These are phyloP conservation scores for Mantamonas sphyraenae DNA, from an alignment of 78 protist genomes.

Conservation along the genomic window DNA sequence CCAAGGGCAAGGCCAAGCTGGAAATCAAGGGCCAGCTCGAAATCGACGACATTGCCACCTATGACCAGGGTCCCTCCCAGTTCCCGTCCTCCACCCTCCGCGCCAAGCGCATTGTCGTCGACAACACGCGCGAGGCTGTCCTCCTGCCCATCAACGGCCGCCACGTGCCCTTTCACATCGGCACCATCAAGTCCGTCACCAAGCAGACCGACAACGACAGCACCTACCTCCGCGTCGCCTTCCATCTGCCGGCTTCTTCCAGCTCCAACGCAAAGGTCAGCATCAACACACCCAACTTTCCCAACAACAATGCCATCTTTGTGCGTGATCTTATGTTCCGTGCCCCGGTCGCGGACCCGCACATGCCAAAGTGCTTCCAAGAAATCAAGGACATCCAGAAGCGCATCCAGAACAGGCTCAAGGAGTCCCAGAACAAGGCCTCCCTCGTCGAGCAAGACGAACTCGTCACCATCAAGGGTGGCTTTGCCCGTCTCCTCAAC, in stretches of 20 bases:
- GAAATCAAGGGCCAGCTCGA: no score
- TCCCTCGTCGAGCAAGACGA: conserved; percentile 64
- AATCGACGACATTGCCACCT: no score
- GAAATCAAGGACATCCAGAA: conserved; percentile 60
- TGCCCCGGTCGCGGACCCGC: conserved; percentile 12
- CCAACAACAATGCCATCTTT: conserved; percentile 29
- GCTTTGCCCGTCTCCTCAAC: conserved; percentile 41
- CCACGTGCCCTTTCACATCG: conserved; percentile 82
- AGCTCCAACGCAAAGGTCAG: conserved; percentile 4
- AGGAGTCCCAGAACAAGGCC: conserved; percentile 28
- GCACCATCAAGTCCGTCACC: conserved; percentile 61
- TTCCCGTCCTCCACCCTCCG: no score
- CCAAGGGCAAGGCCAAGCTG: no score
- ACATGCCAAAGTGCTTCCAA: not conserved
- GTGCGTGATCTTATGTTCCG: conserved; percentile 67
- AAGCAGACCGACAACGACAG: conserved; percentile 44
- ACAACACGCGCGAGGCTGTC: conserved; percentile 43
- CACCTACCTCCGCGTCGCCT: conserved; percentile 64
- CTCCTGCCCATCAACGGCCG: conserved; percentile 76
- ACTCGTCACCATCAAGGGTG: conserved; percentile 27
- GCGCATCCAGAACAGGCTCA: conserved; percentile 31
- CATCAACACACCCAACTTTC: not conserved
- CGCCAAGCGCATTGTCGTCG: conserved; percentile 51
- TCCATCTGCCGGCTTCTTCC: conserved; percentile 32
- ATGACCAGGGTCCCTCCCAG: no score